Evolutionary conservation across 805 yeast species (phyloP), one percentile per base, ranked within the genome.

Genomic region (Maudiozyma turicensis): DNA sequence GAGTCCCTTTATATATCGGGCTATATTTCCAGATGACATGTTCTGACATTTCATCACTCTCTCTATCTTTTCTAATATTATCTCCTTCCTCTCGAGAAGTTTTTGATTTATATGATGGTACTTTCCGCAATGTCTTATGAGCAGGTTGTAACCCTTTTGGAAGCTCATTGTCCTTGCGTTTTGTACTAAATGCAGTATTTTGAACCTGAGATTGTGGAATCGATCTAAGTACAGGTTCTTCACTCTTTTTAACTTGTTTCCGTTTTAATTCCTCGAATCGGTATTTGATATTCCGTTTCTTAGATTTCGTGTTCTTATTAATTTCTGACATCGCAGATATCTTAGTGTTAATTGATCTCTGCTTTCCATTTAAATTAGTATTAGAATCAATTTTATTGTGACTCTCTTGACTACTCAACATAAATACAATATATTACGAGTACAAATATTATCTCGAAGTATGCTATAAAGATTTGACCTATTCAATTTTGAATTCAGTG

Each of bases 1-100:
- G 49, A 5, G 42, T 40, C 33, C 50, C 54, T 29, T 50, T 53
- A 28, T 51, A 47, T 39, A 39, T 39, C 2, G 69, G 69, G 7
- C 60, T 58, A 43, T 61, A 62, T 14, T 54, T 54, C 69, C 69
- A 65, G 8, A 64, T 57, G 2, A 65, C 67, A 47, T 62, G 64
- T 41, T 64, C 67, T 11, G 61, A 44, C 26, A 56, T 55, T 1
- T 50, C 52, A 15, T 53, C 52, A 13, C 10, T 31, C 11, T 42
- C 41, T 49, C 41, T 50, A 28, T 37, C 50, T 38, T 40, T 20
- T 13, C 8, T 47, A 41, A 14, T 42, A 50, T 43, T 9, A 31
- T 28, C 30, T 29, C 9, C 20, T 6, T 8, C 29, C 13, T 34
- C 40, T n/a, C 28, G 5, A 9, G 6, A 9, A 14, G 30, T 10